A percentile compares a stretch with the other conserved stretches of the same genome.
Conservation (phyloP, 768 basidiomycete genomes). For the Trametes elegans region DNA sequence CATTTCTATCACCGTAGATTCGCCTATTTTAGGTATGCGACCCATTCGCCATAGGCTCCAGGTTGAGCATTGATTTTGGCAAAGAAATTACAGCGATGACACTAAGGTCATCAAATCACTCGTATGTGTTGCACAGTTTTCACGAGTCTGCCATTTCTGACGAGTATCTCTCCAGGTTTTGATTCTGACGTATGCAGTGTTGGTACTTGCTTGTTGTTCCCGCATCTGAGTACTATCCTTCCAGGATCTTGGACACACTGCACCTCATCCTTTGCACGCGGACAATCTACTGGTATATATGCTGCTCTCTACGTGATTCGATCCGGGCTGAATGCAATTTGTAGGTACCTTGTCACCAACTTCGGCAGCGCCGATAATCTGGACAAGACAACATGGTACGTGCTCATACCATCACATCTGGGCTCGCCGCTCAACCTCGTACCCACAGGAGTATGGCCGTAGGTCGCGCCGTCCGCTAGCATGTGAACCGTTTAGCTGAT, state of each 20-base stretch:
- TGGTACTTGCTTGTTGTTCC: background rate
- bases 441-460: constrained; percentile 20
- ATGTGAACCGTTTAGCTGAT: background rate
- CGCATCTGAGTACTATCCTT: background rate
- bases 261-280: constrained; percentile 45
- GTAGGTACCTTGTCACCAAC: constrained; percentile 47
- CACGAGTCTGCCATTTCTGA: background rate
- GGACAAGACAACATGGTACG: constrained; percentile 40
- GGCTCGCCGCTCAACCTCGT: background rate
- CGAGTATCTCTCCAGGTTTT: constrained; percentile 1
- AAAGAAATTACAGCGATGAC: constrained; percentile 42
- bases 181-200: constrained; percentile 4
- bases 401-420: background rate
- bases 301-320: background rate
- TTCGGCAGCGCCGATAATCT: constrained; percentile 40
- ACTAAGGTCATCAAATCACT: constrained; percentile 38
- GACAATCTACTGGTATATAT: constrained; percentile 44
- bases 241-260: constrained; percentile 41
- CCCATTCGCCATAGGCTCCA: background rate
- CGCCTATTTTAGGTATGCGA: constrained; percentile 13
- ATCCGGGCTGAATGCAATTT: background rate
- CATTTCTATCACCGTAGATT: background rate
- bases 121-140: constrained; percentile 26
- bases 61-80: background rate
- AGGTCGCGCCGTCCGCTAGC: background rate